phyloP scores from a whole-genome alignment of 2,329 filamentous ascomycete species.

The Ophiostoma sp. region DNA sequence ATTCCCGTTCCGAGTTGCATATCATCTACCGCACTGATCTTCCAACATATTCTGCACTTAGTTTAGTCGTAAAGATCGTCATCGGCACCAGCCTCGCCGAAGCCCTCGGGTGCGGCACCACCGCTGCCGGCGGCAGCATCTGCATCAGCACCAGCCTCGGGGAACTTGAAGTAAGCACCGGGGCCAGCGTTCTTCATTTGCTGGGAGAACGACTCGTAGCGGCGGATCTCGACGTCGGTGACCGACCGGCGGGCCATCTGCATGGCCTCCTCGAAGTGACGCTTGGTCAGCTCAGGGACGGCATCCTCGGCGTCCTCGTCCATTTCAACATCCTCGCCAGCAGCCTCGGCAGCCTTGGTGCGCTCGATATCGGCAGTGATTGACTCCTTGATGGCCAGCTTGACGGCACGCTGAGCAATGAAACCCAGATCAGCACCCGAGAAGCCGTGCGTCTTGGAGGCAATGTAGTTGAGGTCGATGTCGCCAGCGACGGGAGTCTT shows the following conservation, averaged over 20 bases:
- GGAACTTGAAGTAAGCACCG: conserved; percentile 98
- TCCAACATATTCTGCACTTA: conserved; percentile 40
- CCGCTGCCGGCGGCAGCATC: conserved; percentile 49
- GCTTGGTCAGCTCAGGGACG: conserved; percentile 90
- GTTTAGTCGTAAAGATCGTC: conserved; percentile 92
- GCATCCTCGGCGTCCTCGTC: conserved; percentile 84
- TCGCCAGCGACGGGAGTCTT: conserved; percentile 91
- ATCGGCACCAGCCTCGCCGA: conserved; percentile 85
- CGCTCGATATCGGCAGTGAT: conserved; percentile 86
- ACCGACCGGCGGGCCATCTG: conserved; percentile 88
- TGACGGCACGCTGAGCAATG: conserved; percentile 97
- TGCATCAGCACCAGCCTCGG: conserved; percentile 62
- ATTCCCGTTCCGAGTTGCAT: conserved; percentile 12
- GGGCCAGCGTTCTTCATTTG: conserved; percentile 98
- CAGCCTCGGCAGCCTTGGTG: conserved; percentile 79
- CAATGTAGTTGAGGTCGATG: conserved; percentile 85
- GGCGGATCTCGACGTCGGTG: conserved; percentile 91
- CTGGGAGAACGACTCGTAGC: conserved; percentile 97
- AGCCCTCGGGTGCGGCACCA: conserved; percentile 42
- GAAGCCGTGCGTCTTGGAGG: conserved; percentile 96
- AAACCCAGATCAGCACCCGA: conserved; percentile 99
- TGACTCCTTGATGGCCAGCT: conserved; percentile 97
- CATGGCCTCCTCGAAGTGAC: conserved; percentile 99
- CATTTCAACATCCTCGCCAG: conserved; percentile 75
- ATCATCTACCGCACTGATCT: conserved; percentile 48